Percentiles rank a stretch among this genome's conserved stretches.
Conservation (phyloP, 2,329 filamentous ascomycete species). For the Xylaria hypoxylon region DNA sequence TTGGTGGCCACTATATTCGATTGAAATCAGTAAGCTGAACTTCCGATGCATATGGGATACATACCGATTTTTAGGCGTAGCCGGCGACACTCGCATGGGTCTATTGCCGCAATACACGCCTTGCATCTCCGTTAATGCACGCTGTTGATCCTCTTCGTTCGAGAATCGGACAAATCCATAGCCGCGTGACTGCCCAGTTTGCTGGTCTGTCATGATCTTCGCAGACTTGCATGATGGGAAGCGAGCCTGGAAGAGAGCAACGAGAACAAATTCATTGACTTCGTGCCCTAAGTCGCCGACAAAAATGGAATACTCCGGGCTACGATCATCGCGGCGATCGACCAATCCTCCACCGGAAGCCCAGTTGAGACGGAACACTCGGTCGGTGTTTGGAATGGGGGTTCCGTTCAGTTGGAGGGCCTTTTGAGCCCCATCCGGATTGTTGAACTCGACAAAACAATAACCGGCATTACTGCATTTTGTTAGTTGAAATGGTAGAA, state of each 20-base stretch:
- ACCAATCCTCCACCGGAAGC: slow-evolving; percentile 95
- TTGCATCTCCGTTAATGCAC: slow-evolving; percentile 97
- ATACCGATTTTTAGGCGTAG: slow-evolving; percentile 91
- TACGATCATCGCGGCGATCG: slow-evolving; percentile 94
- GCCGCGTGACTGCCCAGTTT: slow-evolving; percentile 95
- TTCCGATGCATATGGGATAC: slow-evolving; percentile 36
- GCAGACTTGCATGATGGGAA: slow-evolving; percentile 98
- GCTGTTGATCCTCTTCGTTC: slow-evolving; percentile 95
- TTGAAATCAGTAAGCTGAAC: slow-evolving; percentile 28
- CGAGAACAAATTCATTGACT: slow-evolving; percentile 97
- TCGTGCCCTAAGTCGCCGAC: slow-evolving; percentile 97
- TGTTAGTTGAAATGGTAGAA: slow-evolving; percentile 4
- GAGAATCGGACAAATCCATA: slow-evolving; percentile 99
- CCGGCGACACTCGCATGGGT: slow-evolving; percentile 98
- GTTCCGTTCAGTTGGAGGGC: slow-evolving; percentile 90
- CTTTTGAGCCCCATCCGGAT: slow-evolving; percentile 86
- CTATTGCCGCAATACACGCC: slow-evolving; percentile 98
- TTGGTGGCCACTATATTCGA: slow-evolving; percentile 53
- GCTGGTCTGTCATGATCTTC: slow-evolving; percentile 99
- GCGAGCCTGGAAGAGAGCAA: slow-evolving; percentile 95
- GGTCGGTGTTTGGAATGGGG: slow-evolving; percentile 91
- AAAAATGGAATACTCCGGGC: slow-evolving; percentile 96
- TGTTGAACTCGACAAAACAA: slow-evolving; percentile 95
- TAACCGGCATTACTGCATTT: slow-evolving; percentile 88
- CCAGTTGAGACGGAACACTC: slow-evolving; percentile 99